Percentiles rank a stretch among this genome's conserved stretches.
phyloP scores from a whole-genome alignment of 2,329 filamentous ascomycete genomes.

The Delphinella strobiligena region DNA sequence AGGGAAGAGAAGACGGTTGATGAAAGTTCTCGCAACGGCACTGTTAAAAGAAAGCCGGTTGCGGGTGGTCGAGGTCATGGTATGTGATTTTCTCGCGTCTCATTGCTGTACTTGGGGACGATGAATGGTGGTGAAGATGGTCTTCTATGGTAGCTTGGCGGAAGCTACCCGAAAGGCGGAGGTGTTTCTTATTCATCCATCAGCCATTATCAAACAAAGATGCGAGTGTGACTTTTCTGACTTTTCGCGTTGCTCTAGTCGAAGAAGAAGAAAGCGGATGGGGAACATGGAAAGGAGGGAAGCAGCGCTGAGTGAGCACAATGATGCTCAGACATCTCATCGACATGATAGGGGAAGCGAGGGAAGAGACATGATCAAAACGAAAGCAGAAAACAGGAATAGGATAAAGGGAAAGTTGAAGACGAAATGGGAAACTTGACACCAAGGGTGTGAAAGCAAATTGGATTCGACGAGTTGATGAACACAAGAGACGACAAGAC shows the following conservation, averaged over 20 bases:
- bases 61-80: constrained; percentile 3
- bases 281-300: background rate
- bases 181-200: too few species aligned
- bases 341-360: background rate
- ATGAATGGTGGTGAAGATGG: too few species aligned
- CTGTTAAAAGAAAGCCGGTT: constrained; percentile 14
- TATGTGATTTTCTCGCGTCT: too few species aligned
- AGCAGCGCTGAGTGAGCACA: background rate
- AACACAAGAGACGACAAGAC: too few species aligned
- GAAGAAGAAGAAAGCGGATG: background rate
- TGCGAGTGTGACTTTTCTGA: background rate
- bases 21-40: constrained; percentile 5
- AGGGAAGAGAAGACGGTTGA: constrained; percentile 6
- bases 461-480: too few species aligned
- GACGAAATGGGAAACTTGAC: too few species aligned
- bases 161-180: too few species aligned
- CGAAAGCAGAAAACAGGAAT: background rate
- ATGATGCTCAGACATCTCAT: background rate
- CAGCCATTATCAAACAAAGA: too few species aligned
- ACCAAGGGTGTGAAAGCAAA: too few species aligned
- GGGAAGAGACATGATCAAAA: background rate
- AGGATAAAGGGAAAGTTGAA: too few species aligned
- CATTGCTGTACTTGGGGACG: too few species aligned
- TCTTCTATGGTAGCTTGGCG: too few species aligned
- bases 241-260: background rate